These are phyloP conservation scores for Linnemannia schmuckeri DNA, from an alignment of 192 early-diverging fungal species.

Conservation along the genomic window DNA sequence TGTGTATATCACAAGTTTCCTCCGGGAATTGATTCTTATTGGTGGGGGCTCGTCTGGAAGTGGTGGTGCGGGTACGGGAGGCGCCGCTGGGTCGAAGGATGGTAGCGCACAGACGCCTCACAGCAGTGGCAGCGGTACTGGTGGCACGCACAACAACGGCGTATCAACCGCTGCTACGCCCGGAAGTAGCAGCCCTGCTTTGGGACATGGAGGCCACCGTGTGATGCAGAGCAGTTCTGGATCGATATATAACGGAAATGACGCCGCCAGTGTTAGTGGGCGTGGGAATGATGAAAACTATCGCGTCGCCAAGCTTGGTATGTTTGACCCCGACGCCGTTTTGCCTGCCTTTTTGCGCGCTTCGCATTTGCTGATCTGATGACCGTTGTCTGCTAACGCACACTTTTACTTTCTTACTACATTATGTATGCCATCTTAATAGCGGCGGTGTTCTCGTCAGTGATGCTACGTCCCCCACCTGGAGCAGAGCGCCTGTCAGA, in stretches of 20 bases:
- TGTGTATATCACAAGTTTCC: conserved; percentile 84
- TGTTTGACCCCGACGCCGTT: neutral
- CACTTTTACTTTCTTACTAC: neutral
- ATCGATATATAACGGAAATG: conserved; percentile 31
- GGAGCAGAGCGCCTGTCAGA: conserved; percentile 49
- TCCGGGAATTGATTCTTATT: conserved; percentile 71
- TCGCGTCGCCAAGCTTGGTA: conserved; percentile 49
- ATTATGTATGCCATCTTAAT: neutral
- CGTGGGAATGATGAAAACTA: conserved; percentile 44
- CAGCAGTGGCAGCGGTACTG: no score
- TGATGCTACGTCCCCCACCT: conserved; percentile 51
- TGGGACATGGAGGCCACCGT: neutral
- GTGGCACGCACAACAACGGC: neutral
- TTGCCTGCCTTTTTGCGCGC: neutral
- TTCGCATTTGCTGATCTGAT: no score
- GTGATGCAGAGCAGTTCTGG: conserved; percentile 27
- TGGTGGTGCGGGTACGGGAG: neutral
- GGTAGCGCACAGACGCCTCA: neutral
- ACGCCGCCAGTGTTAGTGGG: conserved; percentile 10
- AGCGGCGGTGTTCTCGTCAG: conserved; percentile 47
- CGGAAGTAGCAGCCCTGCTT: neutral
- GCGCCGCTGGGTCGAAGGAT: neutral
- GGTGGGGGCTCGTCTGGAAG: neutral
- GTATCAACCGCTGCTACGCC: neutral
- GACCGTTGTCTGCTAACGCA: neutral